Conservation (phyloP, 352 stramenopile species). For the Lagenidium sp. region DNA sequence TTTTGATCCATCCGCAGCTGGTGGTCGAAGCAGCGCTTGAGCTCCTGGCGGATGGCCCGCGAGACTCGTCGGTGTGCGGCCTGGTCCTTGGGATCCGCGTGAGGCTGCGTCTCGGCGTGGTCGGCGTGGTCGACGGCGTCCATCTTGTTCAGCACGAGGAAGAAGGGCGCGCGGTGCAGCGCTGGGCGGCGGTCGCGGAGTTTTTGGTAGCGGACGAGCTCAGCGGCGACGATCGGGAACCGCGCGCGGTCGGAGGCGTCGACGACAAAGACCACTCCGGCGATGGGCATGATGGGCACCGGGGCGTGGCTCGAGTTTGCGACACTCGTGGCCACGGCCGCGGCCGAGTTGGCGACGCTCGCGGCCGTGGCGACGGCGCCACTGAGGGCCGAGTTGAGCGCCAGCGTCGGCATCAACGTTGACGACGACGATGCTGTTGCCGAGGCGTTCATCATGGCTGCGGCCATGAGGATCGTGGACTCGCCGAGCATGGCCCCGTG, state of each 20-base stretch:
- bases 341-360: background rate
- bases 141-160: slow-evolving; percentile 53
- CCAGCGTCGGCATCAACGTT: background rate
- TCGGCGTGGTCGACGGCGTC: slow-evolving; percentile 8
- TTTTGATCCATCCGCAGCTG: slow-evolving; percentile 31
- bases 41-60: slow-evolving; percentile 27
- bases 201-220: slow-evolving; percentile 41
- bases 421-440: no score
- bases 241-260: slow-evolving; percentile 30
- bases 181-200: slow-evolving; percentile 16
- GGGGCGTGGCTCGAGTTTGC: background rate
- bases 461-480: background rate
- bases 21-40: slow-evolving; percentile 42
- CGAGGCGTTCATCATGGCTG: slow-evolving; percentile 1
- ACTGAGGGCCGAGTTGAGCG: background rate
- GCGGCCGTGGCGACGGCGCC: no score
- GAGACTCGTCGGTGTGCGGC: slow-evolving; percentile 19
- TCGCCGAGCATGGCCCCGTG: slow-evolving; percentile 7
- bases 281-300: slow-evolving; percentile 17
- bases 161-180: slow-evolving; percentile 26
- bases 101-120: background rate
- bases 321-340: background rate
- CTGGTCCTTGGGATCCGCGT: background rate
- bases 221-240: slow-evolving; percentile 36
- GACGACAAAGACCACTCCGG: slow-evolving; percentile 42